Conservation (phyloP, 108 stramenopile species). For the Skeletonema costatum region DNA sequence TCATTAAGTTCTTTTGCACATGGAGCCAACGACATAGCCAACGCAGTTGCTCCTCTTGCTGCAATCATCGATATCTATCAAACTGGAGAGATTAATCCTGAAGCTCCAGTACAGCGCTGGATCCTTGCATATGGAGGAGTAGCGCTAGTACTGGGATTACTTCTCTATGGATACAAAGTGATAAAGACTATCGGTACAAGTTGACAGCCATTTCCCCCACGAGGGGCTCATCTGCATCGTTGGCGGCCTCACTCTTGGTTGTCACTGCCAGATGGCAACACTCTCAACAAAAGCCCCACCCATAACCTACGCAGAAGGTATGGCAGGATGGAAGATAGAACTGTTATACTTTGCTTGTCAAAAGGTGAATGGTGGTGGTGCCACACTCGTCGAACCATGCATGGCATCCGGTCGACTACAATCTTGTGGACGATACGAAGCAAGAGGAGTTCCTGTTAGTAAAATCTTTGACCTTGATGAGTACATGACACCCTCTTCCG, state of each 20-base stretch:
- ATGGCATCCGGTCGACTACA: not conserved
- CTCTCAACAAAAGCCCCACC: not conserved
- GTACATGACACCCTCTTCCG: not conserved
- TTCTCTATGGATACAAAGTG: conserved; percentile 57
- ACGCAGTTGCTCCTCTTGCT: conserved; percentile 66
- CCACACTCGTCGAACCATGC: conserved; percentile 6
- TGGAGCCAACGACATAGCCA: conserved; percentile 76
- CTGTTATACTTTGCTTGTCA: not conserved
- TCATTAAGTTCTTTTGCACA: conserved; percentile 69
- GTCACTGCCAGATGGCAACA: conserved; percentile 70
- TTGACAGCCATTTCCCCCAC: conserved; percentile 54
- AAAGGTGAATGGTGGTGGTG: not conserved
- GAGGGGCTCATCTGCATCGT: conserved; percentile 60
- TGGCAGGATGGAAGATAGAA: not conserved
- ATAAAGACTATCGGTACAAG: conserved; percentile 62
- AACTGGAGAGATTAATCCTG: conserved; percentile 24
- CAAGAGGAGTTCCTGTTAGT: not conserved
- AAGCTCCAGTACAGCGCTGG: conserved; percentile 52
- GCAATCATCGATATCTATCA: conserved; percentile 60
- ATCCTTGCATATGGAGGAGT: conserved; percentile 60
- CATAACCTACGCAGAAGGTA: not conserved
- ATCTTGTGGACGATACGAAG: not conserved
- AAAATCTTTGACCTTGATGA: not conserved
- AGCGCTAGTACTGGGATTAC: conserved; percentile 62
- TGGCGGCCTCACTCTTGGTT: conserved; percentile 60